These are phyloP conservation scores for Fragosphaeria purpurea DNA, from an alignment of 2,329 filamentous ascomycete genomes.

Conservation along the genomic window DNA sequence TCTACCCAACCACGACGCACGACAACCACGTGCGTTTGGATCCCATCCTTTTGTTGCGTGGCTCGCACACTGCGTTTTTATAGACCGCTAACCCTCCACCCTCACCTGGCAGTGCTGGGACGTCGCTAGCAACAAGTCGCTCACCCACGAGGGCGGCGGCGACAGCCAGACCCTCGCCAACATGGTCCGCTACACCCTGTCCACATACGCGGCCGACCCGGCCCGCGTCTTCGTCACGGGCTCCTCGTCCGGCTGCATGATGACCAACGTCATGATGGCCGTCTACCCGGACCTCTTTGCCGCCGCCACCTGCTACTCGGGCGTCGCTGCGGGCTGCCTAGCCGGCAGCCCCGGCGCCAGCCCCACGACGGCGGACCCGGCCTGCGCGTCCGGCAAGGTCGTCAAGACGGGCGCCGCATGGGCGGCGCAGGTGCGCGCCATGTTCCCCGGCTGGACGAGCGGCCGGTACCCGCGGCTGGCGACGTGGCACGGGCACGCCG, in stretches of 20 bases:
- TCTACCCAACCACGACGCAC: conserved; percentile 16
- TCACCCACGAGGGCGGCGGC: conserved; percentile 39
- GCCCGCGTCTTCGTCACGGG: conserved; percentile 38
- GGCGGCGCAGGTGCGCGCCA: conserved; percentile 33
- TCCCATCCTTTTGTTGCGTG: too few species aligned
- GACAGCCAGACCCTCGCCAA: conserved; percentile 39
- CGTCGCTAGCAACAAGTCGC: conserved; percentile 32
- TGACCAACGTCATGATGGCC: conserved; percentile 25
- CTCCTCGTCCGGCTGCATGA: conserved; percentile 27
- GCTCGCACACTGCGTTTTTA: too few species aligned
- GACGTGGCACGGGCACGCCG: conserved; percentile 46
- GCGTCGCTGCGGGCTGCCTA: conserved; percentile 20
- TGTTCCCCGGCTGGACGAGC: conserved; percentile 22
- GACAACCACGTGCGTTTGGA: conserved; percentile 18
- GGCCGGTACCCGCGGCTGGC: conserved; percentile 46
- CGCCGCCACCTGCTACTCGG: conserved; percentile 21
- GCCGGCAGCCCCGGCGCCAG: conserved; percentile 13
- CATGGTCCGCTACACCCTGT: conserved; percentile 41
- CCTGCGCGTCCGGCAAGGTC: conserved; percentile 35
- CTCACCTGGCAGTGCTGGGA: conserved; percentile 37
- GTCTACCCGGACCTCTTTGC: conserved; percentile 24
- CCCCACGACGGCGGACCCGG: conserved; percentile 18
- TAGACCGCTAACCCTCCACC: too few species aligned
- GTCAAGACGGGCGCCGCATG: conserved; percentile 33
- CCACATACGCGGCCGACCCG: conserved; percentile 35